Evolutionary conservation across 2,329 filamentous ascomycete species (phyloP).

Genomic region (Fusarium annulatum): DNA sequence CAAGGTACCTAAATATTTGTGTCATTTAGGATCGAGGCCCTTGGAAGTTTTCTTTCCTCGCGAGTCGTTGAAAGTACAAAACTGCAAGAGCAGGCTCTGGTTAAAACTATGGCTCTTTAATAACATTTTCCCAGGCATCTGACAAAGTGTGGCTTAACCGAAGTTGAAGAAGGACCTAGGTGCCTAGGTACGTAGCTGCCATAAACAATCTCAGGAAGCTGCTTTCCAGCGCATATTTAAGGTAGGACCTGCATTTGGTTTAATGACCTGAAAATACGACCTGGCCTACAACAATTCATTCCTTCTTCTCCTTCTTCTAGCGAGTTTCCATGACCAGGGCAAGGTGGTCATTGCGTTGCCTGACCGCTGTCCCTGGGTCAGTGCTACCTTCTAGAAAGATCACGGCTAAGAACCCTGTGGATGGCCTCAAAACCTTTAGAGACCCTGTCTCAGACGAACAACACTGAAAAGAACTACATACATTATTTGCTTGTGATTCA

Average conservation of each 20-base stretch:
- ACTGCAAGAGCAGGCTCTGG: too few species aligned
- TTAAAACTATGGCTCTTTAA: too few species aligned
- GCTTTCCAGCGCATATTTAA: neutral
- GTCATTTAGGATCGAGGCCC: too few species aligned
- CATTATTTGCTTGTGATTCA: neutral
- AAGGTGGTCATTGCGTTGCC: conserved; percentile 40
- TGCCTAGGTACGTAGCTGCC: too few species aligned
- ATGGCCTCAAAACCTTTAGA: conserved; percentile 4
- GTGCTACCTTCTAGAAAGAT: conserved; percentile 34
- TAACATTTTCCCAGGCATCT: too few species aligned
- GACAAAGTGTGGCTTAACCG: too few species aligned
- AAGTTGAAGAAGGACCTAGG: too few species aligned
- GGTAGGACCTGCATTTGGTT: conserved; percentile 6
- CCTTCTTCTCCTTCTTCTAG: conserved; percentile 44
- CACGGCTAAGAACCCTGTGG: conserved; percentile 1
- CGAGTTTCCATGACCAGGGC: conserved; percentile 43
- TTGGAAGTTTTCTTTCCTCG: too few species aligned
- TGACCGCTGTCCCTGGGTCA: conserved; percentile 33
- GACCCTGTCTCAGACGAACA: neutral
- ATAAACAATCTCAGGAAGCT: neutral
- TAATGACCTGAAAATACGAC: conserved; percentile 21
- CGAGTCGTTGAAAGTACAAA: too few species aligned
- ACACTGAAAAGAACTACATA: neutral
- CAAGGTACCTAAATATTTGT: too few species aligned
- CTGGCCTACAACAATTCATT: conserved; percentile 32